Conservation (phyloP, 768 basidiomycete species). For the Termitomyces sp. region DNA sequence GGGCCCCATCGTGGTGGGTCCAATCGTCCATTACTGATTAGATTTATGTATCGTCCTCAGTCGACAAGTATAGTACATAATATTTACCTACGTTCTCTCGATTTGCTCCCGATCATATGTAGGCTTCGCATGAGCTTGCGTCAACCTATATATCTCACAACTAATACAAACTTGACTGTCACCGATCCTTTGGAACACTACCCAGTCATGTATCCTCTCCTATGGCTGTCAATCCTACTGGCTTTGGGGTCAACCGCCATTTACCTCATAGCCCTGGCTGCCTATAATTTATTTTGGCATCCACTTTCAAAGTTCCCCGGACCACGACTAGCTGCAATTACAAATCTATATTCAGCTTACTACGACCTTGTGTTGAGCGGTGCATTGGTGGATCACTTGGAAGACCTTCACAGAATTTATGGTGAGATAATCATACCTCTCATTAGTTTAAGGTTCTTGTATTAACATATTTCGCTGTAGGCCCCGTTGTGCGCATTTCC, state of each 20-base stretch:
- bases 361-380: conserved; percentile 8
- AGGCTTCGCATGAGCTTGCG: no score
- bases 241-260: not conserved
- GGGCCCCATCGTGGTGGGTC: no score
- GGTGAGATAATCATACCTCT: not conserved
- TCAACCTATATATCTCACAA: no score
- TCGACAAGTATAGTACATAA: no score
- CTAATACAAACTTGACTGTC: no score
- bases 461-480: not conserved
- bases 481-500: conserved; percentile 1
- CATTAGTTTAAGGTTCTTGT: not conserved
- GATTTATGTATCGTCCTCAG: no score
- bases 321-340: conserved; percentile 10
- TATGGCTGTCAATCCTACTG: not conserved
- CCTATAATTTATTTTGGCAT: conserved; percentile 4
- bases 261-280: not conserved
- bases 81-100: no score
- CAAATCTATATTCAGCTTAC: conserved; percentile 5
- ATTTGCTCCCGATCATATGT: no score
- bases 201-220: not conserved
- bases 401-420: conserved; percentile 10
- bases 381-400: conserved; percentile 7
- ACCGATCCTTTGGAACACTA: not conserved
- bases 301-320: conserved; percentile 11
- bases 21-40: no score